Conservation (phyloP, 345 rosid species). For the Excoecaria cochinchinensis region DNA sequence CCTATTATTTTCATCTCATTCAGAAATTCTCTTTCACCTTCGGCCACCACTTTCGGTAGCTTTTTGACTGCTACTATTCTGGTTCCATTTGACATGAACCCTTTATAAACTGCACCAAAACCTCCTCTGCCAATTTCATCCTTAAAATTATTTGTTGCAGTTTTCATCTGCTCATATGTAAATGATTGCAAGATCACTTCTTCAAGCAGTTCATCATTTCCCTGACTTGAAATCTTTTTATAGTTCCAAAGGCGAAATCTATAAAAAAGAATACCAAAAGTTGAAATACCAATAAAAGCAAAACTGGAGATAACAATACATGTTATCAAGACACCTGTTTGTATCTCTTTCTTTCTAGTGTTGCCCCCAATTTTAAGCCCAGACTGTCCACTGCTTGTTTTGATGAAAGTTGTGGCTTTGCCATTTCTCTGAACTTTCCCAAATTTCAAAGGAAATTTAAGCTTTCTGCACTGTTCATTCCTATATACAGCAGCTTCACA, state of each 20-base stretch:
- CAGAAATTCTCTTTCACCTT: slow-evolving; percentile 22
- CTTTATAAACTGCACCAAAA: slow-evolving; percentile 33
- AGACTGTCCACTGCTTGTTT: background rate
- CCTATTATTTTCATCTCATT: slow-evolving; percentile 30
- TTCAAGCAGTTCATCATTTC: slow-evolving; percentile 1
- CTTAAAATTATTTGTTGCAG: slow-evolving; percentile 22
- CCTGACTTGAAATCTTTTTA: background rate
- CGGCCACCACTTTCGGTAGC: slow-evolving; percentile 16
- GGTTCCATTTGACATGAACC: background rate
- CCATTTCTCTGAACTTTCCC: background rate
- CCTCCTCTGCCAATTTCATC: slow-evolving; percentile 18
- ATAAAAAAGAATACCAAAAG: slow-evolving; percentile 20
- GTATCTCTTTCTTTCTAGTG: background rate
- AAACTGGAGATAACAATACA: slow-evolving; percentile 1
- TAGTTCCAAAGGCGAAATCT: slow-evolving; percentile 14
- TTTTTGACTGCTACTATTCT: slow-evolving; percentile 20
- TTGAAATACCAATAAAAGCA: slow-evolving; percentile 12
- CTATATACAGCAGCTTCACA: slow-evolving; percentile 7
- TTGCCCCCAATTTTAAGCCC: no score
- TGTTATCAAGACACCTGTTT: background rate
- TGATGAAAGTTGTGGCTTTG: background rate
- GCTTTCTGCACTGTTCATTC: background rate
- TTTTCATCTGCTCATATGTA: slow-evolving; percentile 18
- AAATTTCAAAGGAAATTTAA: background rate
- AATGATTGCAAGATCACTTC: slow-evolving; percentile 24